A percentile compares a stretch with the other conserved stretches of the same genome.
These are phyloP conservation scores for Ophioceras dolichostomum DNA, from an alignment of 2,329 filamentous ascomycete species.

Conservation along the genomic window DNA sequence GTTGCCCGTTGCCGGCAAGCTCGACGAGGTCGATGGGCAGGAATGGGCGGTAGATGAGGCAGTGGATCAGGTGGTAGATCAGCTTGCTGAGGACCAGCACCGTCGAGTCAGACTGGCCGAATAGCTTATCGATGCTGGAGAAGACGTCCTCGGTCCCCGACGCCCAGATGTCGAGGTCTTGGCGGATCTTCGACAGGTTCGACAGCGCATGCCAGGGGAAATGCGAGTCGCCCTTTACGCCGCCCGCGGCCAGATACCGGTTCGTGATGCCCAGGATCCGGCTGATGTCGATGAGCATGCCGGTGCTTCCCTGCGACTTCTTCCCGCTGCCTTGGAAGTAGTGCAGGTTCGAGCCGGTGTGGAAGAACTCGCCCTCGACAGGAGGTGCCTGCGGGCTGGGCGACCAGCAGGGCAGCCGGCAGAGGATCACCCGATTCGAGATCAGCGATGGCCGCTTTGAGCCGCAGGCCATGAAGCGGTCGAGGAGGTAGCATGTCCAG, in stretches of 20 bases:
- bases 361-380: slow-evolving; percentile 70
- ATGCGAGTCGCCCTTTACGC: slow-evolving; percentile 79
- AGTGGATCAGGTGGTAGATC: slow-evolving; percentile 78
- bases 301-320: slow-evolving; percentile 61
- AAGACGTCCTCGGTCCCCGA: slow-evolving; percentile 71
- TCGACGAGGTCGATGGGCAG: slow-evolving; percentile 75
- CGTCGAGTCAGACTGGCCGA: slow-evolving; percentile 67
- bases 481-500: slow-evolving; percentile 80
- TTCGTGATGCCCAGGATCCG: slow-evolving; percentile 76
- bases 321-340: slow-evolving; percentile 57
- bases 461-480: slow-evolving; percentile 71
- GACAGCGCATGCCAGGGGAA: slow-evolving; percentile 86
- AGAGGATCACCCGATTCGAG: slow-evolving; percentile 60
- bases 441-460: slow-evolving; percentile 75
- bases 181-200: slow-evolving; percentile 73
- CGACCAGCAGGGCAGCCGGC: slow-evolving; percentile 66
- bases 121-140: slow-evolving; percentile 60
- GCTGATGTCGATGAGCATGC: slow-evolving; percentile 75
- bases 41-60: slow-evolving; percentile 77
- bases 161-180: slow-evolving; percentile 77
- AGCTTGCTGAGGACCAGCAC: slow-evolving; percentile 73
- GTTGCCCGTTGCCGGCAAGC: slow-evolving; percentile 66
- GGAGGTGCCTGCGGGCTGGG: slow-evolving; percentile 47
- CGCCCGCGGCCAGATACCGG: slow-evolving; percentile 70
- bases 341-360: slow-evolving; percentile 65